Base-by-base conservation (phyloP, 768 basidiomycete genomes). In the Russula sp. region DNA sequence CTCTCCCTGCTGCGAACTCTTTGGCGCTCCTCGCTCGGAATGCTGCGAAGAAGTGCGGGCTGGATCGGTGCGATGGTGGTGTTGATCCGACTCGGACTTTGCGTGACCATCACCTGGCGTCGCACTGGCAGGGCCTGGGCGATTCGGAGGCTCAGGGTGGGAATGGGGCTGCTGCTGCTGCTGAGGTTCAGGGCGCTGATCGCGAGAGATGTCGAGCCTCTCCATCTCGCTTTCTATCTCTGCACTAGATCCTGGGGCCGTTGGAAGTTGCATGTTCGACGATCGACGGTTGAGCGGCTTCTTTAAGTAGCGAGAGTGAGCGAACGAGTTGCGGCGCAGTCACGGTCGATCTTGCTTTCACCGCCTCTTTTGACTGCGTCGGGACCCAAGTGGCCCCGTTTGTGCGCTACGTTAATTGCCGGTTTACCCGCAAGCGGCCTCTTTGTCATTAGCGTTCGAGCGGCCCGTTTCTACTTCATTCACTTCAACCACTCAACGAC, bases 1-100 rank as follows among this genome's bases (percentile, higher is more conserved):
- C 49, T 91, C 87, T 1, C 70, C 75, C 16, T 67, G 68, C 14
- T 74, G 67, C 14, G 75, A 72, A 6, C 52, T 7, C 11, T 54
- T 59, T 7, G n/a, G 32, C 13, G 27, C 51, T 3, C 42, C 45
- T 22, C 35, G 32, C 1, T 39, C 52, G 7, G 44, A 13, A 18
- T 18, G 32, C 22, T 34, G 52, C 16, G 39, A 16, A 34, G 47
- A 13, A 13, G 52, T 16, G 44, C n/a, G 51, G 27, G 34, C 16
- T 48, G 45, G 53, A 27, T 34, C 45, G 22, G 50, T 50, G 34
- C 27, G 51, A 34, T 27, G 59, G 5, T 47, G 51, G 16, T 47
- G 42, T 10, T n/a, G 32, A 9, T 22, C 11, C 47, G 6, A 18
- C 20, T 47, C 45, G 20, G 20, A 20, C 11, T 47, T n/a, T 20